A percentile compares a stretch with the other conserved stretches of the same genome.
Evolutionary conservation across 179 eudicot species (phyloP).

Genomic region (Beta macrorhiza): DNA sequence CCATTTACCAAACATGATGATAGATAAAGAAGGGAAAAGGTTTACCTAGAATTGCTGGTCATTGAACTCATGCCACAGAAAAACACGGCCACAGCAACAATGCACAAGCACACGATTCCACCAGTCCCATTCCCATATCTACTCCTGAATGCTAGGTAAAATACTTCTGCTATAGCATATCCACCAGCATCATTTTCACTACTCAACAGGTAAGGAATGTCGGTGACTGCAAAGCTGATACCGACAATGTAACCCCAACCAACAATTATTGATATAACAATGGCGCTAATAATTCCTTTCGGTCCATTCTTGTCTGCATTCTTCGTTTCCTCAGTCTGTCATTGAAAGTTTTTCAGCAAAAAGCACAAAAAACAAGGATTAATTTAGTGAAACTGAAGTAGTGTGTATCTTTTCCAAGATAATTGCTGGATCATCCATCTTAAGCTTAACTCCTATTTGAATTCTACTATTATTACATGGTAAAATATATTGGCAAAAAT

Average conservation of each 20-base stretch:
- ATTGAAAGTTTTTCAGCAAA: constrained; percentile 19
- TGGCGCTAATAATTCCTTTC: constrained; percentile 79
- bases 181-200: constrained; percentile 79
- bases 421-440: too few species aligned
- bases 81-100: constrained; percentile 80
- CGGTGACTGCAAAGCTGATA: constrained; percentile 78
- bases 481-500: background rate
- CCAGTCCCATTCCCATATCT: constrained; percentile 82
- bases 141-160: constrained; percentile 68
- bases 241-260: constrained; percentile 97
- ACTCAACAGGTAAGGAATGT: constrained; percentile 70
- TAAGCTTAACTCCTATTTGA: too few species aligned
- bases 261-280: constrained; percentile 79
- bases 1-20: too few species aligned
- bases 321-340: constrained; percentile 93
- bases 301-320: constrained; percentile 88
- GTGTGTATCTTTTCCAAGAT: too few species aligned
- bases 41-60: constrained; percentile 92
- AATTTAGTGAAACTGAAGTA: too few species aligned
- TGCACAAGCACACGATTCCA: constrained; percentile 79
- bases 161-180: constrained; percentile 86
- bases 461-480: background rate
- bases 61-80: constrained; percentile 95
- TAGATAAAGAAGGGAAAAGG: background rate
- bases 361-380: background rate